phyloP scores from a whole-genome alignment of 208 protist species.

The Acanthamoeba royreba region DNA sequence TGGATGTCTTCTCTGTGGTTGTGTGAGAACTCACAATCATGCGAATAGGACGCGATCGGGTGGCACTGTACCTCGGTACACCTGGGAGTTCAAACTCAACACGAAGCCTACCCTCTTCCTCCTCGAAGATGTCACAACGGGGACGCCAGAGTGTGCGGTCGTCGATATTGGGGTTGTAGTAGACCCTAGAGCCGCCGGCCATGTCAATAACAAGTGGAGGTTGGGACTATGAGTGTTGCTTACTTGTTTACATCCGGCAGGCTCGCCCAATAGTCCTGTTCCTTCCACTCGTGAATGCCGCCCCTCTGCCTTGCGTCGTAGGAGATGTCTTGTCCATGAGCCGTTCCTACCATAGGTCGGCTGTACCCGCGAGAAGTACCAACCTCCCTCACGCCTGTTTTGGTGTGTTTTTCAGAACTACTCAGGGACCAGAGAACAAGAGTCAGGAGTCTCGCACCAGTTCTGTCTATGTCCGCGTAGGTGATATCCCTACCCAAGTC shows the following conservation, averaged over 20 bases:
- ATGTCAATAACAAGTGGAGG: neutral
- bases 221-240: neutral
- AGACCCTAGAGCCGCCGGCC: neutral
- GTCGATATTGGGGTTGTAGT: slow-evolving; percentile 29
- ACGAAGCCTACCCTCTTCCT: neutral
- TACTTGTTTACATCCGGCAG: neutral
- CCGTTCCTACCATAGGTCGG: neutral
- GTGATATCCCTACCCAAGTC: neutral
- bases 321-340: neutral
- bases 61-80: neutral
- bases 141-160: neutral
- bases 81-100: neutral
- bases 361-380: neutral
- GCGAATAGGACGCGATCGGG: too few species aligned
- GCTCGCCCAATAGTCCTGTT: neutral
- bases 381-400: neutral
- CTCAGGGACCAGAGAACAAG: neutral
- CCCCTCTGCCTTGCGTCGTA: neutral
- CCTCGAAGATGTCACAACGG: slow-evolving; percentile 9
- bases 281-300: neutral
- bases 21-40: neutral
- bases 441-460: neutral
- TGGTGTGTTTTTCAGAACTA: neutral
- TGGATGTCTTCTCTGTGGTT: neutral
- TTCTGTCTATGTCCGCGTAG: neutral